Conservation (phyloP, 805 yeast species). For the Hanseniaspora guilliermondii region DNA sequence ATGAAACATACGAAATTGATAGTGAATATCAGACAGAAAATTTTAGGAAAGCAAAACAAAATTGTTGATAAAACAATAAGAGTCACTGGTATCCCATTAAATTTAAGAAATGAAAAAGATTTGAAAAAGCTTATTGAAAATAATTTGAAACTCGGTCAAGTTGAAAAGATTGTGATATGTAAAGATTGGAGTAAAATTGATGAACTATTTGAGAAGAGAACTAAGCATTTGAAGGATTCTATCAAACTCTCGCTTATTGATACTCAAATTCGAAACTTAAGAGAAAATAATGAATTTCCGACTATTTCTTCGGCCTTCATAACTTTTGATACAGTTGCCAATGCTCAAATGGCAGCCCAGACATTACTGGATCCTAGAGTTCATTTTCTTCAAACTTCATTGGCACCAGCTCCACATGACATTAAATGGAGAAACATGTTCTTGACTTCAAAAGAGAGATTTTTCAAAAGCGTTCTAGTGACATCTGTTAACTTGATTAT, state of each 20-base stretch:
- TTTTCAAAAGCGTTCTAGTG: conserved; percentile 37
- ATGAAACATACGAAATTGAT: conserved; percentile 61
- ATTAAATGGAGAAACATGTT: conserved; percentile 87
- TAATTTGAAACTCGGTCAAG: conserved; percentile 60
- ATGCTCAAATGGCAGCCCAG: conserved; percentile 94
- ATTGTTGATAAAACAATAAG: conserved; percentile 85
- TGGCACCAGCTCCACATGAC: conserved; percentile 96
- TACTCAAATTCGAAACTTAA: conserved; percentile 50
- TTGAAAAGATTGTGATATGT: conserved; percentile 64
- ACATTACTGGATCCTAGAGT: conserved; percentile 86
- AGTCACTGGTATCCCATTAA: conserved; percentile 78
- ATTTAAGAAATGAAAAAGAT: conserved; percentile 57
- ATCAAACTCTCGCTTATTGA: conserved; percentile 37
- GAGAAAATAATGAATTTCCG: conserved; percentile 50
- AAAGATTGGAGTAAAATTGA: conserved; percentile 77
- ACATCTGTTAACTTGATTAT: conserved; percentile 34
- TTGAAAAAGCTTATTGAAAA: conserved; percentile 64
- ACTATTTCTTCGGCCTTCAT: conserved; percentile 87
- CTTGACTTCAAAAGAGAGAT: conserved; percentile 59
- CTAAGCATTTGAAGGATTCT: conserved; percentile 38
- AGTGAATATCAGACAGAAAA: conserved; percentile 63
- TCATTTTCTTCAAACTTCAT: conserved; percentile 61
- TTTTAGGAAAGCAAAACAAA: conserved; percentile 75
- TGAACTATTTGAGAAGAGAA: conserved; percentile 47
- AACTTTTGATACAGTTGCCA: conserved; percentile 88